Evolutionary conservation across 2,329 filamentous ascomycete species (phyloP), one percentile per base, ranked within the genome.

Genomic region (Calonectria pseudoreteaudii): DNA sequence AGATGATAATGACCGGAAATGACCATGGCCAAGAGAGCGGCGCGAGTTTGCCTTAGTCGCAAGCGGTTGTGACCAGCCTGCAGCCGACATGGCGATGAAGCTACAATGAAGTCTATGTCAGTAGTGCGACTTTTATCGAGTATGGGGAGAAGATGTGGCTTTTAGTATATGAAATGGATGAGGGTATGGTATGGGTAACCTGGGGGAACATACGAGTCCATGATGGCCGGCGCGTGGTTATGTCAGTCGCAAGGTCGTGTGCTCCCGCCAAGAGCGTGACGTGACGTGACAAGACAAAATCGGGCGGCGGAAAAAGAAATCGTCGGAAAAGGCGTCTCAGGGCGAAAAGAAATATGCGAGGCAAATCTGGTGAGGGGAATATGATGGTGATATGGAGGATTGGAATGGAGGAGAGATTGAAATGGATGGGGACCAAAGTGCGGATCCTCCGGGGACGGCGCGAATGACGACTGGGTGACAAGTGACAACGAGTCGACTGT

Each of bases 1-100:
- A 72, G 86, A 89, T 18, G 90, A 91, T 18, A 90, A 84, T 52
- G 89, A 89, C 74, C 89, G 86, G 71, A 90, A 84, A 78, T 91
- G 89, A 71, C 88, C 87, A 78, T 91, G 89, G 71, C 88, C 87
- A 62, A 88, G 82, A 62, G 86, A 84, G 76, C 80, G 82, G 50
- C 79, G 77, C 26, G 83, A 77, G 16, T 82, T 76, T 64, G 80
- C 64, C 30, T 77, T 66, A 30, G 76, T 78, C 26, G 80, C 77
- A 36, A 83, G 79, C 74, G 83, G 87, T 82, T 88, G 87, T 77
- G 88, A 85, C 87, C 88, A 91, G 82, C 87, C 87, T 77, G 88
- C 85, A 74, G 90, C 86, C 76, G 77, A 75, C 79, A 81, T 81
- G 70, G 79, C 70, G 73, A 90, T 87, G 82, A 91, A 88, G 83